A percentile compares a stretch with the other conserved stretches of the same genome.
These are phyloP conservation scores for Croton laevigatus DNA, from an alignment of 441 rosid genomes.

Conservation along the genomic window DNA sequence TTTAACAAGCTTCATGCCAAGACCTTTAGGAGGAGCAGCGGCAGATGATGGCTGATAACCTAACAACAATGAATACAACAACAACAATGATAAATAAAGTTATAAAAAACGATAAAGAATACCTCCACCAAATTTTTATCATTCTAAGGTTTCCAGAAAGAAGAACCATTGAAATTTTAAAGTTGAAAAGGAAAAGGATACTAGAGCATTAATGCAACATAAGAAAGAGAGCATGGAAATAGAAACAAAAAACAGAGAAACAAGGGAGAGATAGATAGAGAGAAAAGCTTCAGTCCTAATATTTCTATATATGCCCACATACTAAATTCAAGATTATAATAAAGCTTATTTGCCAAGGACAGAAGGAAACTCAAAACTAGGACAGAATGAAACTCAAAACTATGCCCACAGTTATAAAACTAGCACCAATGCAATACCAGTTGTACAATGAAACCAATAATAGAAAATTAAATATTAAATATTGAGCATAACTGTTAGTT, in stretches of 20 bases:
- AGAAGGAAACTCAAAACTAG: not conserved
- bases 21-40: constrained; percentile 87
- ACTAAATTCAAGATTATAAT: not conserved
- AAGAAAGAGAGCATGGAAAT: not conserved
- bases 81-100: too few species aligned
- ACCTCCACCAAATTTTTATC: not conserved
- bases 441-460: not conserved
- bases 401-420: not conserved
- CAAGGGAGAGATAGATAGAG: not conserved
- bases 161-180: not conserved
- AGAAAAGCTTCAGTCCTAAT: not conserved
- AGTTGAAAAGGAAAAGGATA: not conserved
- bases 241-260: not conserved
- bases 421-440: too few species aligned
- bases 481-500: not conserved
- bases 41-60: constrained; percentile 88
- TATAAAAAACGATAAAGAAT: not conserved
- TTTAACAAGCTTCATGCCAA: constrained; percentile 99
- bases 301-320: not conserved
- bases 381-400: not conserved
- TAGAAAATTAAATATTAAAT: not conserved
- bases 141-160: not conserved
- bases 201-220: not conserved
- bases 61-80: constrained; percentile 18
- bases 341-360: not conserved